Percentiles rank a stretch among this genome's conserved stretches.
Conservation (phyloP, 2,329 filamentous ascomycete species). For the Nannizziopsis arthrosporioides region DNA sequence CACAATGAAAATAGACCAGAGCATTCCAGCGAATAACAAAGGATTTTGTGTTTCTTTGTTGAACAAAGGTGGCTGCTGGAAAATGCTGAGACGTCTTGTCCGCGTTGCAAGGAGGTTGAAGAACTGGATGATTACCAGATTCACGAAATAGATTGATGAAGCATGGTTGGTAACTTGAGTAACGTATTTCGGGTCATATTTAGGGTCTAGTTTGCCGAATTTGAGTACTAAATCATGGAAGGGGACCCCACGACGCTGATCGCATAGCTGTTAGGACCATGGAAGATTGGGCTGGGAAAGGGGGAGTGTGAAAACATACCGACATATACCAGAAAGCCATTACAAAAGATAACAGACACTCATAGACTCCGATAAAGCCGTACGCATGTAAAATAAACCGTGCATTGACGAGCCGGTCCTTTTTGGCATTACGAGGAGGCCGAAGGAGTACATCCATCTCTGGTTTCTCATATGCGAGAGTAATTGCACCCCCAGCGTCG, state of each 20-base stretch:
- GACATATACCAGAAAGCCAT: constrained; percentile 56
- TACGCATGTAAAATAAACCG: constrained; percentile 63
- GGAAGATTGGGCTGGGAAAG: constrained; percentile 30
- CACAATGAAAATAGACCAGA: constrained; percentile 57
- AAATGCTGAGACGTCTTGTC: constrained; percentile 53
- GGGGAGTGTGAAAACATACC: constrained; percentile 2
- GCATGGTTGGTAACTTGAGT: constrained; percentile 49
- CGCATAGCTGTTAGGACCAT: neutral
- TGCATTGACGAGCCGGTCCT: constrained; percentile 61
- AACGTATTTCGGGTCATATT: constrained; percentile 45
- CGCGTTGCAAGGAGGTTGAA: constrained; percentile 62
- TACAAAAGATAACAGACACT: constrained; percentile 49
- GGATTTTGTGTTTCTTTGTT: constrained; percentile 55
- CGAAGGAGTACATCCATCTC: constrained; percentile 64
- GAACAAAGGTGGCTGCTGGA: constrained; percentile 59
- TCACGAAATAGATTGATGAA: constrained; percentile 68
- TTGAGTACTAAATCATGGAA: constrained; percentile 58
- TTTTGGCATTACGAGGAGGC: constrained; percentile 55
- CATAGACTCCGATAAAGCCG: constrained; percentile 54
- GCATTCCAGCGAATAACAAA: constrained; percentile 57
- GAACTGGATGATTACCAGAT: constrained; percentile 61
- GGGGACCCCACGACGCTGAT: constrained; percentile 45
- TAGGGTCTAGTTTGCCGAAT: constrained; percentile 45
- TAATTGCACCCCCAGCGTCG: constrained; percentile 60
- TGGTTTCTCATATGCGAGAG: constrained; percentile 63